These are phyloP conservation scores for Athelia psychrophila DNA, from an alignment of 1,284 basidiomycete species.

Conservation along the genomic window DNA sequence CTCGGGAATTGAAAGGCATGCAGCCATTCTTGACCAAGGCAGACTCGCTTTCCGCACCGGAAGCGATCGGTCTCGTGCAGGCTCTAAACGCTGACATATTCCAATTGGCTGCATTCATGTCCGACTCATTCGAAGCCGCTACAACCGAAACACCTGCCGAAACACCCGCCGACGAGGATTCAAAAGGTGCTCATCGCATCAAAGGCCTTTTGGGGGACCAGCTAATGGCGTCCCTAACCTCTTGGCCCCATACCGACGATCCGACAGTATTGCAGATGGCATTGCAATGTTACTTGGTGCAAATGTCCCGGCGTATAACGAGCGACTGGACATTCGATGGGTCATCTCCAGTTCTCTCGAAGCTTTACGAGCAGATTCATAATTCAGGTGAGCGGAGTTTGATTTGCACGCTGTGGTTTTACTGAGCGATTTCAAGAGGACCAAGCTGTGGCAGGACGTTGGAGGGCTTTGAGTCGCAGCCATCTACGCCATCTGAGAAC, in stretches of 20 bases:
- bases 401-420: slow-evolving; percentile 13
- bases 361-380: slow-evolving; percentile 22
- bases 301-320: slow-evolving; percentile 24
- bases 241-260: slow-evolving; percentile 20
- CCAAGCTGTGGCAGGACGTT: slow-evolving; percentile 28
- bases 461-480: slow-evolving; percentile 26
- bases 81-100: slow-evolving; percentile 30
- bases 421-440: slow-evolving; percentile 5
- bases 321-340: slow-evolving; percentile 26
- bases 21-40: slow-evolving; percentile 30
- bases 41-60: slow-evolving; percentile 24
- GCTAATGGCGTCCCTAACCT: slow-evolving; percentile 22
- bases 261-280: slow-evolving; percentile 29
- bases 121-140: slow-evolving; percentile 23
- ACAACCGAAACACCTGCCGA: too few relatives aligned
- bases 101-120: slow-evolving; percentile 31
- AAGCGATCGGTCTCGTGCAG: slow-evolving; percentile 28
- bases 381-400: slow-evolving; percentile 16
- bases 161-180: neutral
- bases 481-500: slow-evolving; percentile 13
- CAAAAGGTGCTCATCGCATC: neutral
- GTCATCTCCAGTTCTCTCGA: slow-evolving; percentile 17
- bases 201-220: slow-evolving; percentile 12
- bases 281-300: slow-evolving; percentile 26
- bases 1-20: slow-evolving; percentile 31